These are phyloP conservation scores for Clitoria ternatea DNA, from an alignment of 306 rosid species.

Conservation along the genomic window DNA sequence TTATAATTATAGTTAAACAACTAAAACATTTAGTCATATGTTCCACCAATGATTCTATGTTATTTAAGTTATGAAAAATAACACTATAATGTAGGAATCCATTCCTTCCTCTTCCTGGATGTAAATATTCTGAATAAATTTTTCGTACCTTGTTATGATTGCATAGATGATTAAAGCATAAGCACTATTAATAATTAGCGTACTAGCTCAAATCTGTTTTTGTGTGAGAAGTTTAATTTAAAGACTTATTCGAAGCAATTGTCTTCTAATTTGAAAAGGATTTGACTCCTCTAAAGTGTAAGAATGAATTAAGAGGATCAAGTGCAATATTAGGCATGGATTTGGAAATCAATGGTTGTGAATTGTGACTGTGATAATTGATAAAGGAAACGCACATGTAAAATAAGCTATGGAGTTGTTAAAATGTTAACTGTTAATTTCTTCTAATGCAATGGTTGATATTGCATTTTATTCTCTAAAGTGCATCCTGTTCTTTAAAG, in stretches of 20 bases:
- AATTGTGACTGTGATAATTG: too few relatives aligned
- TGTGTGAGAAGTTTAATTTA: neutral
- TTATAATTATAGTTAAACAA: neutral
- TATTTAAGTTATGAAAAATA: neutral
- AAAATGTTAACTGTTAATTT: too few relatives aligned
- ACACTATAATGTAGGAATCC: neutral
- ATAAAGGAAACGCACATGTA: too few relatives aligned
- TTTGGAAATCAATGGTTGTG: too few relatives aligned
- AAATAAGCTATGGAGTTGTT: too few relatives aligned
- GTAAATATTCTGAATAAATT: neutral
- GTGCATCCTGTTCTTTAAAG: too few relatives aligned
- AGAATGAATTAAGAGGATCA: too few relatives aligned
- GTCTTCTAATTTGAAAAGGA: neutral
- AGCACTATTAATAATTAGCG: constrained; percentile 1
- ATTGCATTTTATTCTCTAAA: too few relatives aligned
- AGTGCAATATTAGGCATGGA: too few relatives aligned
- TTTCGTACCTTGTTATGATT: neutral
- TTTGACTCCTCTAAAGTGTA: too few relatives aligned
- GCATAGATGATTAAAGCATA: constrained; percentile 4
- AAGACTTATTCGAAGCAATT: neutral
- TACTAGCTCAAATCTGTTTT: constrained; percentile 2
- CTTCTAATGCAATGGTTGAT: too few relatives aligned
- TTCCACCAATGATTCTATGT: neutral
- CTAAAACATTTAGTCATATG: neutral
- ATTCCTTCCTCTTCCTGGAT: neutral